Percentiles rank a stretch among this genome's conserved stretches.
Evolutionary conservation across 306 rosid species (phyloP).

Genomic region (Vicia faba): DNA sequence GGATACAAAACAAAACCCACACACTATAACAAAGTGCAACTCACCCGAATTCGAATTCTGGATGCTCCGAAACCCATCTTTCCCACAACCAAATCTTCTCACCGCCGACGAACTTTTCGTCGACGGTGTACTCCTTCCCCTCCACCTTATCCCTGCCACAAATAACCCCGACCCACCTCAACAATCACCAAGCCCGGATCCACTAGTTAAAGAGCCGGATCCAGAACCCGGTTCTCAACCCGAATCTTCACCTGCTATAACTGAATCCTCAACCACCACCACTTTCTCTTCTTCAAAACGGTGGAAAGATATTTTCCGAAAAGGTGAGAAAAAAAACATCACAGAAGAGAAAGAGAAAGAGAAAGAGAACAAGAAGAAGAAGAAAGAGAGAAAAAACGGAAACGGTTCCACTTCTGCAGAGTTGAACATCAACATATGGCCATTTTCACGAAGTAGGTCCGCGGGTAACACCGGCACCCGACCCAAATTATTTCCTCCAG

Average conservation of each 20-base stretch:
- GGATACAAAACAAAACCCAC: slow-evolving; percentile 45
- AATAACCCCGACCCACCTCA: slow-evolving; percentile 14
- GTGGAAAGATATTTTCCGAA: slow-evolving; percentile 83
- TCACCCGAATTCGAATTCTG: slow-evolving; percentile 99
- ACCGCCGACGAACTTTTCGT: slow-evolving; percentile 92
- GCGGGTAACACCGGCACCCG: slow-evolving; percentile 72
- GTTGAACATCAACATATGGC: slow-evolving; percentile 93
- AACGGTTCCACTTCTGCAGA: slow-evolving; percentile 63
- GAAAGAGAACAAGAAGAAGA: slow-evolving; percentile 42
- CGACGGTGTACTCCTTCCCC: slow-evolving; percentile 85
- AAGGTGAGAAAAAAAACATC: slow-evolving; percentile 54
- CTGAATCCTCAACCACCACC: slow-evolving; percentile 39
- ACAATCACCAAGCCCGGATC: slow-evolving; percentile 12
- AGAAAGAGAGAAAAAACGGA: slow-evolving; percentile 52
- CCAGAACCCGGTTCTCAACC: slow-evolving; percentile 37
- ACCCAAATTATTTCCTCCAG: slow-evolving; percentile 55
- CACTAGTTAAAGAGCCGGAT: slow-evolving; percentile 30
- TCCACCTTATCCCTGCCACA: slow-evolving; percentile 49
- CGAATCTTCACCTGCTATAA: slow-evolving; percentile 33
- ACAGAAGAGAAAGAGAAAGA: slow-evolving; percentile 44
- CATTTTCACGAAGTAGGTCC: slow-evolving; percentile 89
- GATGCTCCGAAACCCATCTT: slow-evolving; percentile 88
- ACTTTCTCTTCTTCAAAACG: slow-evolving; percentile 66
- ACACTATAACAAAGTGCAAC: slow-evolving; percentile 41
- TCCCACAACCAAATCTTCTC: slow-evolving; percentile 69